These are phyloP conservation scores for Rubroshorea leprosula DNA, from an alignment of 345 rosid species.

Conservation along the genomic window DNA sequence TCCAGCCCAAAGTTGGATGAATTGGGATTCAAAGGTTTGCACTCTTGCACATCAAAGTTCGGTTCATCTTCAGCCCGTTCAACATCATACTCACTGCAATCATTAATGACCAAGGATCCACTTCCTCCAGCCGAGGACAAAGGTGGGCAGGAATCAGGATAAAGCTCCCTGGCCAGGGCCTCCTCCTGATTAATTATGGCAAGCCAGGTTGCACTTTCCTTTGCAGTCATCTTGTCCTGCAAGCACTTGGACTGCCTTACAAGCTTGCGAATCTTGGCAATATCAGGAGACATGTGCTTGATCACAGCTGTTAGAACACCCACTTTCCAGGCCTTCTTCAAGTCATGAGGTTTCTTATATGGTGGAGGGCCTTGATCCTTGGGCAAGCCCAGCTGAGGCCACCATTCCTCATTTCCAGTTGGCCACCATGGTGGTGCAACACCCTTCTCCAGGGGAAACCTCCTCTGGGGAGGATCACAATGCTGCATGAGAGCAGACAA, in stretches of 20 bases:
- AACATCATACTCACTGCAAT: conserved; percentile 71
- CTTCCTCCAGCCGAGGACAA: conserved; percentile 42
- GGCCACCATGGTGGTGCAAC: conserved; percentile 99
- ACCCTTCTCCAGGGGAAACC: conserved; percentile 79
- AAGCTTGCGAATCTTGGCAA: conserved; percentile 68
- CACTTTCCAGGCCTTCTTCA: conserved; percentile 94
- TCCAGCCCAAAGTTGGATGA: conserved; percentile 31
- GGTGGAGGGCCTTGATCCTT: conserved; percentile 76
- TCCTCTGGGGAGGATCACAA: conserved; percentile 91
- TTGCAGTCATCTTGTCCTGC: conserved; percentile 94
- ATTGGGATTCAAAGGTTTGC: conserved; percentile 42
- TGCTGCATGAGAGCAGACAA: conserved; percentile 81
- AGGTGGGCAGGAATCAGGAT: conserved; percentile 56
- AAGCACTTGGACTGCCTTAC: conserved; percentile 82
- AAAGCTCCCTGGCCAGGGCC: conserved; percentile 40
- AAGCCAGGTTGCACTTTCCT: conserved; percentile 88
- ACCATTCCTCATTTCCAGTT: conserved; percentile 80
- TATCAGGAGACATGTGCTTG: conserved; percentile 79
- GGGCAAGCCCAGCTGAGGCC: conserved; percentile 71
- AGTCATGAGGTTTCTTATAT: conserved; percentile 96
- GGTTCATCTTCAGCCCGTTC: conserved; percentile 58
- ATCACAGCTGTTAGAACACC: conserved; percentile 81
- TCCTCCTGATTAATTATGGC: conserved; percentile 80
- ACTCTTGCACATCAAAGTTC: conserved; percentile 52
- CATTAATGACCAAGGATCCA: conserved; percentile 42